Evolutionary conservation across 129 eudicot genomes (phyloP).

Genomic region (Centrapalus pauciflorus): DNA sequence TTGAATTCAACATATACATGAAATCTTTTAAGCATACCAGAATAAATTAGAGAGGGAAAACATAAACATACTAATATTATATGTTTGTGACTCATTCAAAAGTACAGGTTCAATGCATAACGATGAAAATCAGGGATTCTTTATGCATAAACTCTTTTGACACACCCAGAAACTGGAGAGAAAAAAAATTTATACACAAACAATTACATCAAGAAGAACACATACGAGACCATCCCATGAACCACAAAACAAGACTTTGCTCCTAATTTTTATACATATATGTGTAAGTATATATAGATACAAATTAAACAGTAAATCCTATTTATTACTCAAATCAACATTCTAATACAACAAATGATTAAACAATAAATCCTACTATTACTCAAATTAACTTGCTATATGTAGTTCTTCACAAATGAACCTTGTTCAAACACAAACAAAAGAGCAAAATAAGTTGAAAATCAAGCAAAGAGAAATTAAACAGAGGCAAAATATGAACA

Average conservation of each 20-base stretch:
- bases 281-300: constrained; percentile 9
- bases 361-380: too few species aligned
- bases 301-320: too few species aligned
- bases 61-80: constrained; percentile 8
- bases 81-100: constrained; percentile 22
- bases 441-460: too few species aligned
- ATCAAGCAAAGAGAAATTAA: too few species aligned
- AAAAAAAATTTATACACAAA: constrained; percentile 39
- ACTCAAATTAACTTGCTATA: too few species aligned
- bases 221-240: constrained; percentile 20
- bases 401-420: too few species aligned
- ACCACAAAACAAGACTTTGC: constrained; percentile 29
- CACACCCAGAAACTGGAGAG: constrained; percentile 27
- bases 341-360: too few species aligned
- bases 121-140: constrained; percentile 12
- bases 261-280: constrained; percentile 16
- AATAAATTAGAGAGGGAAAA: background rate
- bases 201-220: constrained; percentile 29
- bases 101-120: constrained; percentile 25
- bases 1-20: background rate
- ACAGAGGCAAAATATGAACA: too few species aligned
- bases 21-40: background rate
- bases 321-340: too few species aligned
- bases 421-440: too few species aligned
- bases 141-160: constrained; percentile 23